phyloP scores from a whole-genome alignment of 495 filamentous ascomycete genomes.

The Paragyromitra xinjiangensis region DNA sequence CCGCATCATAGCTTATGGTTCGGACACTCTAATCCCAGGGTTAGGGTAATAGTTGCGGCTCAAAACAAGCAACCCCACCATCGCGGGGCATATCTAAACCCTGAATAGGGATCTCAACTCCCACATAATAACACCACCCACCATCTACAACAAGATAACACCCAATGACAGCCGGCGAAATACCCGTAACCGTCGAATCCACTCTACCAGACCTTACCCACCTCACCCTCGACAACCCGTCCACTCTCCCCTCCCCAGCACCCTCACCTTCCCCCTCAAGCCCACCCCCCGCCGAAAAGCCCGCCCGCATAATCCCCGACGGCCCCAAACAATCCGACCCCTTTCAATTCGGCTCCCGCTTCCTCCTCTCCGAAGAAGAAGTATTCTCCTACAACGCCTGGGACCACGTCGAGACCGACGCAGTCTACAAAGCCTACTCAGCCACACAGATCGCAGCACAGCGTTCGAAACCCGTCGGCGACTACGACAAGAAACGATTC shows the following conservation, averaged over 20 bases:
- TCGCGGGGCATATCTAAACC: background rate
- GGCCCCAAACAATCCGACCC: conserved; percentile 86
- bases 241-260: background rate
- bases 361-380: conserved; percentile 80
- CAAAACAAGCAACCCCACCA: conserved; percentile 3
- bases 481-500: conserved; percentile 87
- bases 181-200: conserved; percentile 40
- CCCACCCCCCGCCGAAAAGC: background rate
- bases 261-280: background rate
- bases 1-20: background rate
- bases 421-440: conserved; percentile 81
- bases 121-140: background rate
- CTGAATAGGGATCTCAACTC: background rate
- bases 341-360: conserved; percentile 93
- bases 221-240: conserved; percentile 20
- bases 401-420: conserved; percentile 93
- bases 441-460: conserved; percentile 82
- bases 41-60: background rate
- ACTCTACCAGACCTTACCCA: conserved; percentile 29
- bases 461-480: conserved; percentile 79
- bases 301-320: conserved; percentile 50
- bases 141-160: background rate
- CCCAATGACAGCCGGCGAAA: conserved; percentile 22
- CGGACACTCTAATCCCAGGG: background rate
- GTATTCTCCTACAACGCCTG: conserved; percentile 97